phyloP scores from a whole-genome alignment of 78 protist species.

The Tieghemostelium lacteum region DNA sequence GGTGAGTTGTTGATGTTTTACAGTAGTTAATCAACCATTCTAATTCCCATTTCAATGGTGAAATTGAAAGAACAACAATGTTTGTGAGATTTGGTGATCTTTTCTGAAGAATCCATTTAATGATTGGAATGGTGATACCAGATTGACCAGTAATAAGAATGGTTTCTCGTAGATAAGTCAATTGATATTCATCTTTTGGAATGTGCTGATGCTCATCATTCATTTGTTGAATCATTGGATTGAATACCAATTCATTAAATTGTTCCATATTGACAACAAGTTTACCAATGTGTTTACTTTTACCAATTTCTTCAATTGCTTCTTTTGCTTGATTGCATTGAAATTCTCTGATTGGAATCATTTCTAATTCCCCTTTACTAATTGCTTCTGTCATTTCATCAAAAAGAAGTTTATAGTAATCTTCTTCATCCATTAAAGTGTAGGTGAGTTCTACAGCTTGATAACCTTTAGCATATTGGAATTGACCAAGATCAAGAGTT shows the following conservation, averaged over 20 bases:
- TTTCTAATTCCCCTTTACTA: not conserved
- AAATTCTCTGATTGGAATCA: conserved; percentile 13
- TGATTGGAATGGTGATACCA: conserved; percentile 24
- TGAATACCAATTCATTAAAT: not conserved
- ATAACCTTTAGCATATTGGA: not conserved
- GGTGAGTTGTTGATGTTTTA: not conserved
- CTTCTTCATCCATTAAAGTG: too few species aligned
- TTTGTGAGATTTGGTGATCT: conserved; percentile 11
- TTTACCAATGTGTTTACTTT: conserved; percentile 47
- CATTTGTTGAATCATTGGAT: not conserved
- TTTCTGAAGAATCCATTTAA: conserved; percentile 37
- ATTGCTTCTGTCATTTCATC: conserved; percentile 9
- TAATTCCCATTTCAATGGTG: conserved; percentile 46
- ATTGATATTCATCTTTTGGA: not conserved
- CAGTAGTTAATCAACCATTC: conserved; percentile 16
- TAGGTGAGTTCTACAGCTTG: too few species aligned
- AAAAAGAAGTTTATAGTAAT: too few species aligned
- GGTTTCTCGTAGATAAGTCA: not conserved
- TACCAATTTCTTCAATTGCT: conserved; percentile 44
- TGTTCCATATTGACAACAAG: conserved; percentile 25
- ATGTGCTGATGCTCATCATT: not conserved
- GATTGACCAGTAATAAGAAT: conserved; percentile 55
- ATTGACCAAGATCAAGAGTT: not conserved
- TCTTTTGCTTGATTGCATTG: conserved; percentile 14
- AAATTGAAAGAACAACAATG: conserved; percentile 24